These are phyloP conservation scores for Chalciporus piperatus DNA, from an alignment of 768 basidiomycete genomes.

Conservation along the genomic window DNA sequence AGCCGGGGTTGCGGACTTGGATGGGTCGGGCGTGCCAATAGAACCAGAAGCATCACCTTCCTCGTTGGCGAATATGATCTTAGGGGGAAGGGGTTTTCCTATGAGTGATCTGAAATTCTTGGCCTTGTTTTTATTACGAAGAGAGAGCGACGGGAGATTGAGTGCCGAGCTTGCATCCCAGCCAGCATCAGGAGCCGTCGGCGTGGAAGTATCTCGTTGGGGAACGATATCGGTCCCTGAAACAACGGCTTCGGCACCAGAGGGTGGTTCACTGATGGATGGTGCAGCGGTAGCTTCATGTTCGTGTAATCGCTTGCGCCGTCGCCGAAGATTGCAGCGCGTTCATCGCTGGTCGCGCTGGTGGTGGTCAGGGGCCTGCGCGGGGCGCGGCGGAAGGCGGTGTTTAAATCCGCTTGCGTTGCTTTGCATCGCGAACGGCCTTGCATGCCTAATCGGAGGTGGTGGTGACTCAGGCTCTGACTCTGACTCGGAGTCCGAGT, in stretches of 20 bases:
- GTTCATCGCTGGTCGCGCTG: too few species aligned
- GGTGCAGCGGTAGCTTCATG: constrained; percentile 8
- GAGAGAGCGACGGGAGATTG: constrained; percentile 41
- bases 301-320: constrained; percentile 41
- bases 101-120: constrained; percentile 61
- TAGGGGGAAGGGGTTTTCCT: constrained; percentile 39
- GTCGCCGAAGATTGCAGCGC: too few species aligned
- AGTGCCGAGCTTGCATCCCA: constrained; percentile 12
- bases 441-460: too few species aligned
- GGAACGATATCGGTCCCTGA: neutral
- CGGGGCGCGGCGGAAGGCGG: too few species aligned
- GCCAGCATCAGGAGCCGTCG: constrained; percentile 9
- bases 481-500: constrained; percentile 27
- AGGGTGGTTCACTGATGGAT: constrained; percentile 27
- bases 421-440: too few species aligned
- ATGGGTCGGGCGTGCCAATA: neutral
- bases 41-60: constrained; percentile 5
- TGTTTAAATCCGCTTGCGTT: too few species aligned
- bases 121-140: constrained; percentile 75
- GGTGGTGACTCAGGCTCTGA: constrained; percentile 2
- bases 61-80: constrained; percentile 50
- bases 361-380: too few species aligned
- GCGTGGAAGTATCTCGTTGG: neutral
- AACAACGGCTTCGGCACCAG: constrained; percentile 41
- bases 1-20: neutral